phyloP scores from a whole-genome alignment of 2,329 filamentous ascomycete species.

The Tolypocladium cylindrosporum region DNA sequence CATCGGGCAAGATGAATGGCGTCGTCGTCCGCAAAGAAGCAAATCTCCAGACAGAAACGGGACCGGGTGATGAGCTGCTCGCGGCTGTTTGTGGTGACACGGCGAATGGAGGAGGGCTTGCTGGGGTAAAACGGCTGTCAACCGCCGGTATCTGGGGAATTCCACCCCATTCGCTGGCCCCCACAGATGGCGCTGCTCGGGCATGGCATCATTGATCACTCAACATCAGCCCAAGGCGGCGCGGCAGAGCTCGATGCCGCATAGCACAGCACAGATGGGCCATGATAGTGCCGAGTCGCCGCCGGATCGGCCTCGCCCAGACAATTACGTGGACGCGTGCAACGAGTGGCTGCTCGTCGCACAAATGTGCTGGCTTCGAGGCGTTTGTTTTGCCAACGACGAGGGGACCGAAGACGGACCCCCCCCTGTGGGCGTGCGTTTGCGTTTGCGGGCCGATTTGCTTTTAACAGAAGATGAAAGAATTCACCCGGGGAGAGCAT shows the following conservation, averaged over 20 bases:
- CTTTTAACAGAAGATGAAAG: neutral
- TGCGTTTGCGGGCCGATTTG: neutral
- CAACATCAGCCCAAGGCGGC: neutral
- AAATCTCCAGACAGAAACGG: neutral
- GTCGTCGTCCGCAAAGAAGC: neutral
- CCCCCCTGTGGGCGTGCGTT: neutral
- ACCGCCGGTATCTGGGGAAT: slow-evolving; percentile 2
- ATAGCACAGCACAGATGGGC: neutral
- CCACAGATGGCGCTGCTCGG: neutral
- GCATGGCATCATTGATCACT: neutral
- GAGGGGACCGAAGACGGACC: neutral
- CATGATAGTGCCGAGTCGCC: neutral
- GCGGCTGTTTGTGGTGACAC: neutral
- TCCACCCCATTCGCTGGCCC: neutral
- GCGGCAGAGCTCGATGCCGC: neutral
- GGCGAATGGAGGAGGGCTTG: neutral
- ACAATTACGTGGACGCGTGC: neutral
- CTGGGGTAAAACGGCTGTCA: neutral
- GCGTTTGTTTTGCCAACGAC: neutral
- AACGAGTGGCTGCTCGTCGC: neutral
- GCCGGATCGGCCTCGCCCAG: neutral
- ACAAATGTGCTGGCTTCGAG: neutral
- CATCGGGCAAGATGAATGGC: neutral
- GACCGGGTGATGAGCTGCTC: neutral
- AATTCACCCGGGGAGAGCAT: neutral